Evolutionary conservation across 495 filamentous ascomycete genomes (phyloP).

Genomic region (Trichoderma parareesei): DNA sequence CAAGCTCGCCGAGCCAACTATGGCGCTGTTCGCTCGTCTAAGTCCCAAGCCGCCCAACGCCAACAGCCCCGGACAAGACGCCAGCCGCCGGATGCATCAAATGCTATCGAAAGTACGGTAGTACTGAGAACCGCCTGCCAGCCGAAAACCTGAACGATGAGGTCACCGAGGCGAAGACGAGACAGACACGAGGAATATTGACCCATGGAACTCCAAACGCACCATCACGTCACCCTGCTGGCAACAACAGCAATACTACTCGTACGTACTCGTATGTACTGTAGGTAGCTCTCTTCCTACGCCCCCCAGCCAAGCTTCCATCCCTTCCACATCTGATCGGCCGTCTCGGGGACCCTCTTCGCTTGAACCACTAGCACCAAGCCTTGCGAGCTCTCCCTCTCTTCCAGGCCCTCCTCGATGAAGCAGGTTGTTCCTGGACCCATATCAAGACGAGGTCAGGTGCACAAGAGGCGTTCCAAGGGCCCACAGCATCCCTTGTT

Average conservation of each 20-base stretch:
- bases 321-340: background rate
- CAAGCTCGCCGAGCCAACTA: background rate
- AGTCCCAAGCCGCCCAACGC: background rate
- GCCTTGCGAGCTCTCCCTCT: background rate
- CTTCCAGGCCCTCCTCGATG: background rate
- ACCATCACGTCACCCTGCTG: slow-evolving; percentile 1
- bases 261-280: too few species aligned
- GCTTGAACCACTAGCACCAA: background rate
- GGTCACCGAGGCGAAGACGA: background rate
- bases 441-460: slow-evolving; percentile 10
- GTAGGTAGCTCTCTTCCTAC: background rate
- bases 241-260: background rate
- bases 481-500: background rate
- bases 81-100: background rate
- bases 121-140: background rate
- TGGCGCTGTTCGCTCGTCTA: background rate
- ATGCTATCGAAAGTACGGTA: background rate
- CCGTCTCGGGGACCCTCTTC: background rate
- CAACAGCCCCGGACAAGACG: background rate
- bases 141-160: background rate
- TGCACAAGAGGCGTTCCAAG: background rate
- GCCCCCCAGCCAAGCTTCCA: background rate
- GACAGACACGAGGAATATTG: background rate
- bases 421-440: slow-evolving; percentile 8
- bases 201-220: background rate